These are phyloP conservation scores for Exidia glandulosa DNA, from an alignment of 768 basidiomycete genomes.

Conservation along the genomic window DNA sequence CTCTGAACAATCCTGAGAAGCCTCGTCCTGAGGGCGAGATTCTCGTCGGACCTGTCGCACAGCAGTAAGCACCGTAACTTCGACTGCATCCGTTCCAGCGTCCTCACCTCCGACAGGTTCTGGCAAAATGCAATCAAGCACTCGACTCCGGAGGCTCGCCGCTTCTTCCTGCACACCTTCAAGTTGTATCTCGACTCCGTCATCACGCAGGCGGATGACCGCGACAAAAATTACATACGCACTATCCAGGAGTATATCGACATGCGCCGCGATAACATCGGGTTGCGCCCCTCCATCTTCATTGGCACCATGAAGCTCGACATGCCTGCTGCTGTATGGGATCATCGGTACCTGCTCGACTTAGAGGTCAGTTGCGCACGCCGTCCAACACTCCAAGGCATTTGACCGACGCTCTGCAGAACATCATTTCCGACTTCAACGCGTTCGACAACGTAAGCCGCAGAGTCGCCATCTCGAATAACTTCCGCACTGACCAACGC, in stretches of 20 bases:
- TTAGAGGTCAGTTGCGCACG: constrained; percentile 24
- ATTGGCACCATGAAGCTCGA: constrained; percentile 26
- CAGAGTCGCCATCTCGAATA: background rate
- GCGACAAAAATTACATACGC: constrained; percentile 21
- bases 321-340: constrained; percentile 31
- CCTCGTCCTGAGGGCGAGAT: constrained; percentile 21
- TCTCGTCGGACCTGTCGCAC: constrained; percentile 28
- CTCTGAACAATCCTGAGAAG: constrained; percentile 25
- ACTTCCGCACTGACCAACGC: background rate
- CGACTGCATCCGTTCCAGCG: background rate
- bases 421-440: constrained; percentile 8
- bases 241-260: constrained; percentile 29
- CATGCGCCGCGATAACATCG: constrained; percentile 30
- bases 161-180: constrained; percentile 28
- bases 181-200: constrained; percentile 26
- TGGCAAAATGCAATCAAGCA: constrained; percentile 21
- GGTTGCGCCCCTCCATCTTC: constrained; percentile 28
- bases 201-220: constrained; percentile 32
- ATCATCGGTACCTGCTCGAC: constrained; percentile 26
- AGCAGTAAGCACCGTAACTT: constrained; percentile 23
- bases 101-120: constrained; percentile 15
- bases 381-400: background rate
- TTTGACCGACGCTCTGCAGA: too few relatives aligned
- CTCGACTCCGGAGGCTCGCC: constrained; percentile 13
- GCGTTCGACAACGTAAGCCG: constrained; percentile 13